Evolutionary conservation across 805 yeast genomes (phyloP).

Genomic region (Zygosaccharomyces kombuchaensis): DNA sequence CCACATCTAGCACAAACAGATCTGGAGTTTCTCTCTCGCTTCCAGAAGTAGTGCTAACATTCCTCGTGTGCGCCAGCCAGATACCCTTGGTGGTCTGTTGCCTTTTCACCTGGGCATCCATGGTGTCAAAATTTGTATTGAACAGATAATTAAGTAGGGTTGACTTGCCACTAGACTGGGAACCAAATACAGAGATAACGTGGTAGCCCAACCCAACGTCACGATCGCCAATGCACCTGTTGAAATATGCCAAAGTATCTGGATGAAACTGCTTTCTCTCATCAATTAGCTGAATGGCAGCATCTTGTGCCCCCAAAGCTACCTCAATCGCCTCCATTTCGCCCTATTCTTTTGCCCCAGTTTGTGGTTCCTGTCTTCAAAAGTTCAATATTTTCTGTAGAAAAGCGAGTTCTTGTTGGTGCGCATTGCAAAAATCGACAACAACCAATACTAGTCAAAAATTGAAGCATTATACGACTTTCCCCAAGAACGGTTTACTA

Average conservation of each 20-base stretch:
- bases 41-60: slow-evolving; percentile 30
- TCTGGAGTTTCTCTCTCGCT: slow-evolving; percentile 25
- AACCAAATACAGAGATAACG: slow-evolving; percentile 92
- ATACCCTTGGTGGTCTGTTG: slow-evolving; percentile 90
- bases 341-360: background rate
- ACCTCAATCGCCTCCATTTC: background rate
- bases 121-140: slow-evolving; percentile 84
- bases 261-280: slow-evolving; percentile 47
- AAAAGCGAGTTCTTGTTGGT: background rate
- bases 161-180: slow-evolving; percentile 95
- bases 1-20: slow-evolving; percentile 90
- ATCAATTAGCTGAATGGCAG: slow-evolving; percentile 49
- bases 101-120: slow-evolving; percentile 73
- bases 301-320: background rate
- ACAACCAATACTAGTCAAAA: background rate
- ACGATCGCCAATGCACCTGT: slow-evolving; percentile 19
- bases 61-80: slow-evolving; percentile 62
- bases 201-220: slow-evolving; percentile 72
- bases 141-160: slow-evolving; percentile 83
- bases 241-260: slow-evolving; percentile 21
- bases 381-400: background rate
- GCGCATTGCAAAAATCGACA: background rate
- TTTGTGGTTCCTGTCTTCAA: background rate
- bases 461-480: background rate
- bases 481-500: background rate